Evolutionary conservation across 2,329 filamentous ascomycete genomes (phyloP).

Genomic region (Hypoxylon sp.): DNA sequence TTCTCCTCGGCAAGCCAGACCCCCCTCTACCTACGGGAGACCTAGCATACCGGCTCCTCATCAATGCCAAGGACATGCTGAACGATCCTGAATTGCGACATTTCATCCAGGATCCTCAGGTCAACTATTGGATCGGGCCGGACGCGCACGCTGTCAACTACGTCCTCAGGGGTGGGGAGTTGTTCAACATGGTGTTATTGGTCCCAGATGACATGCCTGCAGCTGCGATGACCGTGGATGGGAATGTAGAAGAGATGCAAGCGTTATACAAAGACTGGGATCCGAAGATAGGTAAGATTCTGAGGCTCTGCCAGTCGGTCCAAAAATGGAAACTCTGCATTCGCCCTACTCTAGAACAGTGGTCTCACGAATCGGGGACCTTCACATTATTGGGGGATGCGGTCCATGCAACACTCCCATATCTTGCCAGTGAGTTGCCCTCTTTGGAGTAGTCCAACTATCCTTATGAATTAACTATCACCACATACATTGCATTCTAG

Average conservation of each 20-base stretch:
- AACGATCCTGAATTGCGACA: conserved; percentile 59
- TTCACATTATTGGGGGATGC: conserved; percentile 74
- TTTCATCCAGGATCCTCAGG: conserved; percentile 61
- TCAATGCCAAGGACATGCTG: conserved; percentile 60
- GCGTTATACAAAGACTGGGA: conserved; percentile 69
- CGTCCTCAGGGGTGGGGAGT: conserved; percentile 59
- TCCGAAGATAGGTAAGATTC: conserved; percentile 66
- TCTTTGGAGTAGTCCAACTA: background rate
- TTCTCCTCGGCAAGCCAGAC: conserved; percentile 59
- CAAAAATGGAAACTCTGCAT: conserved; percentile 62
- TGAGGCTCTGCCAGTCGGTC: conserved; percentile 68
- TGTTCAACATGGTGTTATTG: conserved; percentile 64
- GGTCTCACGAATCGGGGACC: conserved; percentile 67
- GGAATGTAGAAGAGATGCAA: conserved; percentile 55
- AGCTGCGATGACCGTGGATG: conserved; percentile 55
- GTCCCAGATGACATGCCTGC: conserved; percentile 64
- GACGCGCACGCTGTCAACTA: conserved; percentile 66
- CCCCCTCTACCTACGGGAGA: conserved; percentile 63
- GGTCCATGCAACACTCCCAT: conserved; percentile 73
- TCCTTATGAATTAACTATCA: background rate
- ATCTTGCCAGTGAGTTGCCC: conserved; percentile 59
- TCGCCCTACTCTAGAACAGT: conserved; percentile 56
- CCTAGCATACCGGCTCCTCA: conserved; percentile 62
- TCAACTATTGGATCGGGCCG: conserved; percentile 66
- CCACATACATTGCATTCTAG: background rate